Evolutionary conservation across 441 rosid genomes (phyloP).

Genomic region (Caryocar brasiliense): DNA sequence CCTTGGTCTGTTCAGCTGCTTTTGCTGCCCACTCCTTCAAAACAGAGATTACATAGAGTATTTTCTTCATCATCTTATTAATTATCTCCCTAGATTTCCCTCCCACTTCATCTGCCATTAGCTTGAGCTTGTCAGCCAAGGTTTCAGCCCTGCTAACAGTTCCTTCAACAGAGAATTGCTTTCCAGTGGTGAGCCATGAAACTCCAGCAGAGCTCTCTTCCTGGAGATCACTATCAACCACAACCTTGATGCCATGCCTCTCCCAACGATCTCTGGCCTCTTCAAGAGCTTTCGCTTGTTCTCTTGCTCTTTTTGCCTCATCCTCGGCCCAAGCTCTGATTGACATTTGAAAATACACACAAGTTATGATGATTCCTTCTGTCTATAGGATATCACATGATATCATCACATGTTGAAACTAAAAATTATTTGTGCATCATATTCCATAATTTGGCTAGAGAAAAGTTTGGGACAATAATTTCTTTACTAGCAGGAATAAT

Average conservation of each 20-base stretch:
- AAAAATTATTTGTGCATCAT: too few relatives aligned
- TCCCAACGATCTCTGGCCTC: slow-evolving; percentile 88
- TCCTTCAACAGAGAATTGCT: slow-evolving; percentile 44
- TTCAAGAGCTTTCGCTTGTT: slow-evolving; percentile 69
- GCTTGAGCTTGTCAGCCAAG: slow-evolving; percentile 52
- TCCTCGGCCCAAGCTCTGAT: slow-evolving; percentile 92
- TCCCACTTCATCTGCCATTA: slow-evolving; percentile 37
- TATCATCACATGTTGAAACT: too few relatives aligned
- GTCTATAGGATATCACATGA: too few relatives aligned
- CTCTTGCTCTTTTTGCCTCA: slow-evolving; percentile 79
- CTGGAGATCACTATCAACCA: slow-evolving; percentile 61
- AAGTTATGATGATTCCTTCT: too few relatives aligned
- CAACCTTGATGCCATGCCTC: slow-evolving; percentile 72
- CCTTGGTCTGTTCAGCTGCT: slow-evolving; percentile 28
- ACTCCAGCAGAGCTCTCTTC: slow-evolving; percentile 53
- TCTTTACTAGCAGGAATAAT: too few relatives aligned
- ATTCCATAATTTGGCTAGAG: too few relatives aligned
- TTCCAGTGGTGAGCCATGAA: slow-evolving; percentile 50
- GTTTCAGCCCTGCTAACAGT: slow-evolving; percentile 56
- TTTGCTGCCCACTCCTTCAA: slow-evolving; percentile 34
- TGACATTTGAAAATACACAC: slow-evolving; percentile 4
- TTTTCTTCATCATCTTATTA: slow-evolving; percentile 32
- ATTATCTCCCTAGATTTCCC: slow-evolving; percentile 58
- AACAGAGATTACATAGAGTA: slow-evolving; percentile 29
- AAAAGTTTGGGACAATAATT: too few relatives aligned